A percentile compares a stretch with the other conserved stretches of the same genome.
Conservation (phyloP, 257 asterid genomes). For the Rubia yunnanensis region DNA sequence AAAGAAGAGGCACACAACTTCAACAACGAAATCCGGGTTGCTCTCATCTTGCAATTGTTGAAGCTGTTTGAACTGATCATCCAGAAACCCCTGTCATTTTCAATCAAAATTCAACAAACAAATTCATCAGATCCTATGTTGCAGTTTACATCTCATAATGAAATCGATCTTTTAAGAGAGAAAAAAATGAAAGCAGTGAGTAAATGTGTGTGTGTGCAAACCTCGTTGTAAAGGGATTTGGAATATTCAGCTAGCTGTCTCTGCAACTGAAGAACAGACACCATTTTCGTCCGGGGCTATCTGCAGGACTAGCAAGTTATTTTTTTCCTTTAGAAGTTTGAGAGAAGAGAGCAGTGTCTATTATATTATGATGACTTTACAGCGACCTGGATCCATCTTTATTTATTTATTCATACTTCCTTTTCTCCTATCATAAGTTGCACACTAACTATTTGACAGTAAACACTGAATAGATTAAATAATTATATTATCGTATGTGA, state of each 20-base stretch:
- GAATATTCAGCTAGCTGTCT: constrained; percentile 24
- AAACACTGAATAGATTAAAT: too few relatives aligned
- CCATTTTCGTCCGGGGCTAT: constrained; percentile 15
- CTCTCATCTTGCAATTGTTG: constrained; percentile 34
- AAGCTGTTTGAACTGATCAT: constrained; percentile 35
- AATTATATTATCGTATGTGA: too few relatives aligned
- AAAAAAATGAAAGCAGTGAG: background rate
- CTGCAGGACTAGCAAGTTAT: background rate
- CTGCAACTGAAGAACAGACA: constrained; percentile 19
- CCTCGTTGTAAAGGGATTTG: constrained; percentile 29
- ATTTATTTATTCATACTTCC: background rate
- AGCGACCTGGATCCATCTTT: background rate
- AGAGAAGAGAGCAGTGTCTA: background rate
- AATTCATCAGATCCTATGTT: background rate
- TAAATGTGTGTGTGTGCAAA: background rate
- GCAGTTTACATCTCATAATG: background rate
- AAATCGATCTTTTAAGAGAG: background rate
- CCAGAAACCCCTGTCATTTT: constrained; percentile 19
- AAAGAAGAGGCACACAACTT: constrained; percentile 31
- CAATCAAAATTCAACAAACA: background rate
- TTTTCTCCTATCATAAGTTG: too few relatives aligned
- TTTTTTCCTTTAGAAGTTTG: background rate
- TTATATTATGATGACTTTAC: background rate
- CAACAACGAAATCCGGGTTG: constrained; percentile 33
- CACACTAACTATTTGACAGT: too few relatives aligned